Percentiles rank a stretch among this genome's conserved stretches.
Evolutionary conservation across 495 filamentous ascomycete species (phyloP).

Genomic region (Aspergillus panamensis): DNA sequence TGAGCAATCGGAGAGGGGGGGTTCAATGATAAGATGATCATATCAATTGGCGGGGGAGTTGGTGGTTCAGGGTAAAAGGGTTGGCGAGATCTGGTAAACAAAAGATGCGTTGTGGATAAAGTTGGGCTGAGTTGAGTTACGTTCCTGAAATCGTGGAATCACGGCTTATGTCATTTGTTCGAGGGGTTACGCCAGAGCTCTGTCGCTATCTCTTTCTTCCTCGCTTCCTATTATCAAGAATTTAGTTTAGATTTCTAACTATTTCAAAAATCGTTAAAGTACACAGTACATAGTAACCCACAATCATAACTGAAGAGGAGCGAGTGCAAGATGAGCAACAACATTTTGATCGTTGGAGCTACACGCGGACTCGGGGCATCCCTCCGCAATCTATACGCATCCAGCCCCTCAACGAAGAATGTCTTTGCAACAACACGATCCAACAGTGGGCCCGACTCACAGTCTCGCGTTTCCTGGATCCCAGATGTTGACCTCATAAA

Average conservation of each 20-base stretch:
- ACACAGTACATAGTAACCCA: not conserved
- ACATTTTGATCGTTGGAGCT: slow-evolving; percentile 62
- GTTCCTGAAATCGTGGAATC: slow-evolving; percentile 1
- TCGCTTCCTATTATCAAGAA: not conserved
- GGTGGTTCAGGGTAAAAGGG: not conserved
- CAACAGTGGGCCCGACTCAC: slow-evolving; percentile 26
- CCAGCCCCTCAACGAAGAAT: slow-evolving; percentile 34
- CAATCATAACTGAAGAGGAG: not conserved
- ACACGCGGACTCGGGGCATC: slow-evolving; percentile 64
- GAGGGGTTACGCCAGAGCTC: slow-evolving; percentile 13
- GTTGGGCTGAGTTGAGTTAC: not conserved
- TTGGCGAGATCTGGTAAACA: not conserved
- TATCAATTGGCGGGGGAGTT: not conserved
- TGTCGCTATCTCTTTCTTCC: not conserved
- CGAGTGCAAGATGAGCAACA: slow-evolving; percentile 27
- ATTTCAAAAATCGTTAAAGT: not conserved
- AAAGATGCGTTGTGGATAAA: not conserved
- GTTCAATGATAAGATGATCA: not conserved
- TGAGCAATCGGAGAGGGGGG: not conserved
- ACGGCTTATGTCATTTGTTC: slow-evolving; percentile 18
- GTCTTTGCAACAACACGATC: slow-evolving; percentile 62
- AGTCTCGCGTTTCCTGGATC: slow-evolving; percentile 43
- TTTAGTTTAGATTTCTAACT: not conserved
- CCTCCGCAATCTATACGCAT: slow-evolving; percentile 56
- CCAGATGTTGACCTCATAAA: slow-evolving; percentile 54